These are phyloP conservation scores for Xylaria sp. DNA, from an alignment of 2,329 filamentous ascomycete genomes.

Conservation along the genomic window DNA sequence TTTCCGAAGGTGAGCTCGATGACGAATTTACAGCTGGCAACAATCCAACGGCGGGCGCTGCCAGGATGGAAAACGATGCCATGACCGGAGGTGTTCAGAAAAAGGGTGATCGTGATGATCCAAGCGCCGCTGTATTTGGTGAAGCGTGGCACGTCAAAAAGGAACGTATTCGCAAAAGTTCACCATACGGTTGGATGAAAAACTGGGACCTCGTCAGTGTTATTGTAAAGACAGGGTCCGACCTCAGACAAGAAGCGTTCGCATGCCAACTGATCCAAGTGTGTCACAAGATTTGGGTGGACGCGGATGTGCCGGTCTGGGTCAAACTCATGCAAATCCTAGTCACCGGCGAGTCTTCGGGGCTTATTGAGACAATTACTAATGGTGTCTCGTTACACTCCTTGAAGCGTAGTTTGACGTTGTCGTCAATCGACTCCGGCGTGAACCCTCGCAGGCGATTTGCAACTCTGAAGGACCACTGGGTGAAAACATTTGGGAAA, in stretches of 20 bases:
- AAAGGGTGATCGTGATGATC: constrained; percentile 85
- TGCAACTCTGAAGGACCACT: constrained; percentile 84
- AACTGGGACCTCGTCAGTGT: constrained; percentile 90
- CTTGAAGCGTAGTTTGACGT: constrained; percentile 82
- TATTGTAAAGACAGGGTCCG: constrained; percentile 87
- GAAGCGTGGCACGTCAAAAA: constrained; percentile 88
- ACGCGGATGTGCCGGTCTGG: constrained; percentile 82
- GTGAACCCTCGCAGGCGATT: constrained; percentile 79
- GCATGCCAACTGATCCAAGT: constrained; percentile 86
- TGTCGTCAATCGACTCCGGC: constrained; percentile 77
- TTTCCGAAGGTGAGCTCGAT: constrained; percentile 53
- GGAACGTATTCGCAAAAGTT: constrained; percentile 84
- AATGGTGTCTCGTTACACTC: constrained; percentile 90
- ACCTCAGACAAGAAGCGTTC: constrained; percentile 86
- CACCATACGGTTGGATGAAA: constrained; percentile 88
- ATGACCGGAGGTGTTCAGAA: constrained; percentile 86
- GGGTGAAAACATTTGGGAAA: constrained; percentile 80
- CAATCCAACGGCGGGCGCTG: constrained; percentile 78
- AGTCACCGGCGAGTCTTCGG: constrained; percentile 85
- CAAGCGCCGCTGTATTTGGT: constrained; percentile 86
- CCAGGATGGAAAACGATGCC: constrained; percentile 89
- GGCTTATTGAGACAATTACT: constrained; percentile 87
- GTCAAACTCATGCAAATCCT: constrained; percentile 89
- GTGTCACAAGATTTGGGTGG: constrained; percentile 84
- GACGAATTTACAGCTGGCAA: constrained; percentile 61